phyloP scores from a whole-genome alignment of 192 early-diverging fungal species.

The Diversispora eburnea region DNA sequence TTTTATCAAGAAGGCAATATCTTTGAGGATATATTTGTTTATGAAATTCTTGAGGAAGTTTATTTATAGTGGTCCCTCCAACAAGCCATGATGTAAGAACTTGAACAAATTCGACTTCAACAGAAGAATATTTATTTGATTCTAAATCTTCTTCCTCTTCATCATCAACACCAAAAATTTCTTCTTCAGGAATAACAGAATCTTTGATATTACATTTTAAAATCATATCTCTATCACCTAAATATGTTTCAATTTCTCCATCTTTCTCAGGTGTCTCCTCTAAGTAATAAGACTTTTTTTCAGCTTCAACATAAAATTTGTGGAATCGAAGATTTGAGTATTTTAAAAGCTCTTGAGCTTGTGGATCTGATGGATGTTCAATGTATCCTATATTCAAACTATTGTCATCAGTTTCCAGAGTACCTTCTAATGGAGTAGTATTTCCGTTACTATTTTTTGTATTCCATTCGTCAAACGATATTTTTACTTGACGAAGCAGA shows the following conservation, averaged over 20 bases:
- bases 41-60: background rate
- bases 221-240: slow-evolving; percentile 7
- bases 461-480: background rate
- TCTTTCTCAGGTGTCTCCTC: background rate
- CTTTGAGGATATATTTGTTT: background rate
- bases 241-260: background rate
- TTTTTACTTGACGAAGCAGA: background rate
- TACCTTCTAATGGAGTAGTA: background rate
- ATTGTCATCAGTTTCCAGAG: background rate
- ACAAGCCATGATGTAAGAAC: slow-evolving; percentile 7
- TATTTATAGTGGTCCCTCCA: background rate
- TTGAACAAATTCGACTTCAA: background rate
- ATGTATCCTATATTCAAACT: background rate
- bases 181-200: background rate
- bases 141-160: background rate
- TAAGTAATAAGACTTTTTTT: background rate
- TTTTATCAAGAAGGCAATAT: background rate
- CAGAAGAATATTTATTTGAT: background rate
- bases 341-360: background rate
- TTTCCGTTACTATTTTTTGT: background rate
- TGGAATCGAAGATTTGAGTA: background rate
- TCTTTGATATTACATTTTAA: background rate
- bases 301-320: background rate
- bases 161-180: background rate
- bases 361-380: background rate